Percentiles rank a stretch among this genome's conserved stretches.
These are phyloP conservation scores for Sphenostylis stenocarpa DNA, from an alignment of 306 rosid genomes.

Conservation along the genomic window DNA sequence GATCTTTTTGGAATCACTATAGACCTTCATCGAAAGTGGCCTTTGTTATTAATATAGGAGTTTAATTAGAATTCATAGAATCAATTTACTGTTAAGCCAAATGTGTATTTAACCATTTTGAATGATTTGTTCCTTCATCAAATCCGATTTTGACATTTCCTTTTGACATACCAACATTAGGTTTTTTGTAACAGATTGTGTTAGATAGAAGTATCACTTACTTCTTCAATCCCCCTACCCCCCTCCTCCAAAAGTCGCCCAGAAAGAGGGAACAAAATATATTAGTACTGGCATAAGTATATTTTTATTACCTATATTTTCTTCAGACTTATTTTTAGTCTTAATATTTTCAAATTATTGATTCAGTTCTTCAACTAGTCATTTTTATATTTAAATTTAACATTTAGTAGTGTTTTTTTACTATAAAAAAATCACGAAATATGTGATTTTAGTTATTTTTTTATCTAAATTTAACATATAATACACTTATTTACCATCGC, in stretches of 20 bases:
- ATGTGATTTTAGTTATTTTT: no score
- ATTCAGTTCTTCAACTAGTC: no score
- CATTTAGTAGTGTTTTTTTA: no score
- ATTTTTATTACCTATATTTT: no score
- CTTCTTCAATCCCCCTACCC: not conserved
- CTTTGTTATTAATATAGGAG: slow-evolving; percentile 47
- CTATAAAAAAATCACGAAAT: no score
- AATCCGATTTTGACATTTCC: slow-evolving; percentile 37
- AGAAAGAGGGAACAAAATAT: not conserved
- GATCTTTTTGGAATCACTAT: slow-evolving; percentile 50
- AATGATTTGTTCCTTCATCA: slow-evolving; percentile 50
- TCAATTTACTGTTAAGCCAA: slow-evolving; percentile 41
- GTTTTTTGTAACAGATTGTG: slow-evolving; percentile 15
- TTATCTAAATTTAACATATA: no score
- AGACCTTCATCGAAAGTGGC: slow-evolving; percentile 45
- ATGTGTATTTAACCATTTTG: slow-evolving; percentile 37
- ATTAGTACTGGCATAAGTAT: no score
- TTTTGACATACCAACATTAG: slow-evolving; percentile 30
- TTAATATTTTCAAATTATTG: no score
- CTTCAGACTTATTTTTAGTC: no score
- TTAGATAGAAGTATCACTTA: not conserved
- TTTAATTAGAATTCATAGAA: slow-evolving; percentile 47
- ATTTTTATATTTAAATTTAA: no score
- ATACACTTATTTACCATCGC: no score
- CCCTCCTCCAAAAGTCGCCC: not conserved